Conservation (phyloP, 2,329 filamentous ascomycete species). For the Xylaria sp. region DNA sequence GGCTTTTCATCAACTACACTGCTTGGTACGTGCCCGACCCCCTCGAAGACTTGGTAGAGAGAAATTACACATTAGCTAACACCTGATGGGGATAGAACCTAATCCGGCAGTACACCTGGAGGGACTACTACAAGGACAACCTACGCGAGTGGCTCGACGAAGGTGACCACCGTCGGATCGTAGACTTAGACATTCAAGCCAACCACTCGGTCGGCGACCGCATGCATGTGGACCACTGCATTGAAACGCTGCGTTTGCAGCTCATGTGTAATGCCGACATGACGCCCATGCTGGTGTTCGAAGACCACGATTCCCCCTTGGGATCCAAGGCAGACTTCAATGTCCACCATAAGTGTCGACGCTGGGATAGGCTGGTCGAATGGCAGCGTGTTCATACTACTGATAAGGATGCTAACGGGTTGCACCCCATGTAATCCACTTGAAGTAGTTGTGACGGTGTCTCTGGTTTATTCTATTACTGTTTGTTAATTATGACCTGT, state of each 20-base stretch:
- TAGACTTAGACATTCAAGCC: slow-evolving; percentile 14
- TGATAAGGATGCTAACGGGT: neutral
- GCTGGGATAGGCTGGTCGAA: slow-evolving; percentile 11
- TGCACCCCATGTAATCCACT: neutral
- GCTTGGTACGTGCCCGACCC: neutral
- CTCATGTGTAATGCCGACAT: slow-evolving; percentile 27
- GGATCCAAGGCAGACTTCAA: slow-evolving; percentile 23
- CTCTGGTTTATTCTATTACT: too few relatives aligned
- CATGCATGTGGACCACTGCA: slow-evolving; percentile 31
- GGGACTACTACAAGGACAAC: slow-evolving; percentile 18
- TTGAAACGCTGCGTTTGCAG: slow-evolving; percentile 25
- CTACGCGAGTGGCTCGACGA: slow-evolving; percentile 6
- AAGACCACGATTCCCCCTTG: neutral
- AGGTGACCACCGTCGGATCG: neutral
- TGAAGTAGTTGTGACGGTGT: too few relatives aligned
- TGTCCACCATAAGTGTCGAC: slow-evolving; percentile 21
- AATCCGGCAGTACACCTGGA: slow-evolving; percentile 25
- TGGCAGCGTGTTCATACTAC: slow-evolving; percentile 18
- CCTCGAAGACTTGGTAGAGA: neutral
- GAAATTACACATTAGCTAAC: neutral
- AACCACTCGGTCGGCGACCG: slow-evolving; percentile 10
- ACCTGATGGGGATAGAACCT: slow-evolving; percentile 1
- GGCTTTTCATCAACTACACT: slow-evolving; percentile 27
- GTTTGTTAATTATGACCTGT: too few relatives aligned
- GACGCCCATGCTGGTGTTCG: slow-evolving; percentile 18